Conservation (phyloP, 2,329 filamentous ascomycete species). For the Tolypocladium paradoxum region DNA sequence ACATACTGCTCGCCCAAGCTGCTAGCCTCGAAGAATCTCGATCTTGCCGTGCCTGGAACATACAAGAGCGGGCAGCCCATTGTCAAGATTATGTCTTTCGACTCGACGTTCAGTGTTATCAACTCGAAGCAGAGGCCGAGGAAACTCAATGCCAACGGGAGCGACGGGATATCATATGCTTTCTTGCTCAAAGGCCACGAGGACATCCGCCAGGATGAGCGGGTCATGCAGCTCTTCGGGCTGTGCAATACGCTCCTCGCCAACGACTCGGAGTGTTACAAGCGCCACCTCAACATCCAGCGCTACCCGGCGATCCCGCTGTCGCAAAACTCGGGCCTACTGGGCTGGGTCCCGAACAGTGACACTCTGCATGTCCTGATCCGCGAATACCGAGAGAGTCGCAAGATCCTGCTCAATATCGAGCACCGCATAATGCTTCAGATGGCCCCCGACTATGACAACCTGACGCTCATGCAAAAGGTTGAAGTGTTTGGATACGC, state of each 20-base stretch:
- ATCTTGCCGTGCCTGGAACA: constrained; percentile 90
- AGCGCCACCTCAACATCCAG: constrained; percentile 93
- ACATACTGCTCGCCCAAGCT: constrained; percentile 96
- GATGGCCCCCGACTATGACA: constrained; percentile 98
- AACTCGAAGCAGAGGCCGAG: constrained; percentile 93
- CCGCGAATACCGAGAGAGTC: constrained; percentile 90
- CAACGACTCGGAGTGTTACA: constrained; percentile 92
- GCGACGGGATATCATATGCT: constrained; percentile 77
- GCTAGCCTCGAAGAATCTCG: constrained; percentile 72
- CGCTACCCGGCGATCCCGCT: constrained; percentile 93
- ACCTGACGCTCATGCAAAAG: constrained; percentile 98
- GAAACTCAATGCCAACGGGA: constrained; percentile 79
- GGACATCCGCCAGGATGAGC: constrained; percentile 96
- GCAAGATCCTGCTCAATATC: constrained; percentile 96
- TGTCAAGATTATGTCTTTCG: constrained; percentile 80
- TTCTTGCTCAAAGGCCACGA: constrained; percentile 98
- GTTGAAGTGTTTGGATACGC: constrained; percentile 99
- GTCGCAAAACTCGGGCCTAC: constrained; percentile 87
- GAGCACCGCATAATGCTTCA: constrained; percentile 99
- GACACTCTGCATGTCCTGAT: constrained; percentile 96
- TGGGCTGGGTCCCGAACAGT: constrained; percentile 96
- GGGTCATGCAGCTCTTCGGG: constrained; percentile 98
- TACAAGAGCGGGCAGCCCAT: constrained; percentile 72
- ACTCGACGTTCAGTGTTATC: constrained; percentile 82
- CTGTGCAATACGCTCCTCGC: constrained; percentile 91